These are phyloP conservation scores for Thelonectria olida DNA, from an alignment of 2,329 filamentous ascomycete species.

Conservation along the genomic window DNA sequence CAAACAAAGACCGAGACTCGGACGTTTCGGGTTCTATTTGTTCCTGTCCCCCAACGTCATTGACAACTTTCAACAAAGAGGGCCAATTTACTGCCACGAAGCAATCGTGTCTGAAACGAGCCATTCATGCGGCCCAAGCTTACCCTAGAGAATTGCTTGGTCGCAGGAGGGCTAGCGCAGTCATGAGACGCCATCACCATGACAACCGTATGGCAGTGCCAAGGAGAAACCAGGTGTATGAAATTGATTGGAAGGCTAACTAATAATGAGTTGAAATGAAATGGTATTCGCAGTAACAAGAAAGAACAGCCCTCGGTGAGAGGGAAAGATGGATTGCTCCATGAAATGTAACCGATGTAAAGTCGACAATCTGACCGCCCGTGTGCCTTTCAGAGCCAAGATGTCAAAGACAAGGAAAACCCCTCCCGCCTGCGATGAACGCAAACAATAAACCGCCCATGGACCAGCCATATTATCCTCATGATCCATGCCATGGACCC, in stretches of 20 bases:
- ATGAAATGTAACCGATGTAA: conserved; percentile 11
- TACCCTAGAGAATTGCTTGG: not conserved
- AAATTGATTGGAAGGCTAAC: not conserved
- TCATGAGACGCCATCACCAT: conserved; percentile 11
- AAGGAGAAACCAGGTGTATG: conserved; percentile 4
- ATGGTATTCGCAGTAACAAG: not conserved
- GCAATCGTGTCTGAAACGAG: conserved; percentile 1
- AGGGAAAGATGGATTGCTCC: conserved; percentile 25
- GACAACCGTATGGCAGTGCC: conserved; percentile 10
- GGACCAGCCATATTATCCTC: conserved; percentile 30
- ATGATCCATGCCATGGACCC: conserved; percentile 21
- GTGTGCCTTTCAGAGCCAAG: conserved; percentile 7
- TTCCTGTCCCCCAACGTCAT: not conserved
- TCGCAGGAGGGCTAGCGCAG: not conserved
- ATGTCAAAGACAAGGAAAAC: conserved; percentile 16
- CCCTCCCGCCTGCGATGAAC: conserved; percentile 4
- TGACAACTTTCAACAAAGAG: not conserved
- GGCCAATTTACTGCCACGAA: not conserved
- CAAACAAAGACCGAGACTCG: not conserved
- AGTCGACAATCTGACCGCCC: conserved; percentile 15
- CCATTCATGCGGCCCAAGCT: conserved; percentile 2
- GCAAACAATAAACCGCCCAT: conserved; percentile 1
- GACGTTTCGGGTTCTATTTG: not conserved
- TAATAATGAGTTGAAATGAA: conserved; percentile 6
- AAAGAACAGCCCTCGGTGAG: conserved; percentile 2